phyloP scores from a whole-genome alignment of 192 early-diverging fungal species.

The Coemansia sp. region DNA sequence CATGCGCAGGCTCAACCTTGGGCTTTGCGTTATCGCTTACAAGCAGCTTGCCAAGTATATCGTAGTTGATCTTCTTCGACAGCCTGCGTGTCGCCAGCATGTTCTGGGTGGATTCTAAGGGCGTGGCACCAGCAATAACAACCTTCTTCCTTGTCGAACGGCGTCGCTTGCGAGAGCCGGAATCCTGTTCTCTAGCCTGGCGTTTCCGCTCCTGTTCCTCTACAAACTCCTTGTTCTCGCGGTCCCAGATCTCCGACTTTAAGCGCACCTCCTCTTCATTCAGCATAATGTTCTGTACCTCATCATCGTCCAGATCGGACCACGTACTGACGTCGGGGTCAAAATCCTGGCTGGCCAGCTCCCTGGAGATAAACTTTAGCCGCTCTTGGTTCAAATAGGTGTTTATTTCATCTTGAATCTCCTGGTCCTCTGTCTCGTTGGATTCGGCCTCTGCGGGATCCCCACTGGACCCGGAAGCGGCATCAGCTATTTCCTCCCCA shows the following conservation, averaged over 20 bases:
- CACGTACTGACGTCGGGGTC: constrained; percentile 51
- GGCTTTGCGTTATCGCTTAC: constrained; percentile 49
- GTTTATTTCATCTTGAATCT: constrained; percentile 33
- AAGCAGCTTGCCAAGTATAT: constrained; percentile 71
- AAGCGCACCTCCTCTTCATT: constrained; percentile 74
- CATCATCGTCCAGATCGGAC: constrained; percentile 74
- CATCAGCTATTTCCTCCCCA: neutral
- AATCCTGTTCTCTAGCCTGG: constrained; percentile 30
- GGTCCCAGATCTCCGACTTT: constrained; percentile 85
- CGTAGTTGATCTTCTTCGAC: constrained; percentile 93
- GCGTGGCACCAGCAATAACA: constrained; percentile 54
- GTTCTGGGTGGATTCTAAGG: constrained; percentile 77
- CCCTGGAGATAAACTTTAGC: constrained; percentile 23
- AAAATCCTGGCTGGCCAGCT: constrained; percentile 16
- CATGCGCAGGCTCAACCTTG: constrained; percentile 18
- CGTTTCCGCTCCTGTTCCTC: constrained; percentile 58
- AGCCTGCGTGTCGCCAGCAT: constrained; percentile 69
- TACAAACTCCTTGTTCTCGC: constrained; percentile 84
- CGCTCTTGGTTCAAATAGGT: constrained; percentile 24
- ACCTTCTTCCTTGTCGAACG: constrained; percentile 34
- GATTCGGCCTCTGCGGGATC: neutral
- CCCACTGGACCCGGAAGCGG: neutral
- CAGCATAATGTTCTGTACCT: constrained; percentile 68
- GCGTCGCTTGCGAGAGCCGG: constrained; percentile 29
- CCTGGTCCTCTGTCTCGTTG: constrained; percentile 23